Conservation (phyloP, 2,329 filamentous ascomycete species). For the Westerdykella ornata region DNA sequence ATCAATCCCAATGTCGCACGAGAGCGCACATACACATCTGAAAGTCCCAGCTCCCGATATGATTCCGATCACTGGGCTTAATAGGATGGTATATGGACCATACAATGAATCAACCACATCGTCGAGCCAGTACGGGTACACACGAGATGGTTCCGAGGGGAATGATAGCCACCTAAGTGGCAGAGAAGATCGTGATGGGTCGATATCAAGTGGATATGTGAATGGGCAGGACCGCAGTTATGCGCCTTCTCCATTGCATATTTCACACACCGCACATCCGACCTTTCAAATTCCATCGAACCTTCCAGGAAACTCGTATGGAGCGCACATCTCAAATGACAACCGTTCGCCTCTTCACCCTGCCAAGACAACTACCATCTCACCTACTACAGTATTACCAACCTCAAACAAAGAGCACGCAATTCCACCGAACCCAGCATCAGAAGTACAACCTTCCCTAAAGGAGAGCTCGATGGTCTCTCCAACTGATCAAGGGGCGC, state of each 20-base stretch:
- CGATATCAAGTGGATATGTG: conserved; percentile 24
- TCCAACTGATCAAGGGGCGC: conserved; percentile 27
- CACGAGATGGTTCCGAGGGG: conserved; percentile 32
- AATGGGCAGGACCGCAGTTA: conserved; percentile 24
- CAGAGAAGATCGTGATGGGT: conserved; percentile 27
- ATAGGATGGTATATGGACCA: conserved; percentile 26
- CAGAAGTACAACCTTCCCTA: conserved; percentile 19
- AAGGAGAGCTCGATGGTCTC: conserved; percentile 23
- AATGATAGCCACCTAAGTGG: conserved; percentile 28
- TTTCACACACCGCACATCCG: conserved; percentile 13
- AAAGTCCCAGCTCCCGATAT: conserved; percentile 24
- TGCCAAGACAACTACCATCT: conserved; percentile 7
- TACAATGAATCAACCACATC: conserved; percentile 38
- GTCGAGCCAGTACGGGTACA: conserved; percentile 36
- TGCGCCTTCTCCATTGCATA: conserved; percentile 25
- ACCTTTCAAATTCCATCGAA: conserved; percentile 4
- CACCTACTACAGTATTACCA: conserved; percentile 6
- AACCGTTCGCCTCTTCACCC: conserved; percentile 4
- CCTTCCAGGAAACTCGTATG: conserved; percentile 15
- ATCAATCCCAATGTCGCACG: conserved; percentile 29
- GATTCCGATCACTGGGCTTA: conserved; percentile 28
- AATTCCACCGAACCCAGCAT: conserved; percentile 14
- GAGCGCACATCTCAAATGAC: conserved; percentile 8
- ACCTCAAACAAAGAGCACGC: conserved; percentile 10
- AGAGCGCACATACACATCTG: conserved; percentile 24